Percentiles rank a stretch among this genome's conserved stretches.
These are phyloP conservation scores for Solanum ahanhuiri DNA, from an alignment of 257 asterid genomes.

Conservation along the genomic window DNA sequence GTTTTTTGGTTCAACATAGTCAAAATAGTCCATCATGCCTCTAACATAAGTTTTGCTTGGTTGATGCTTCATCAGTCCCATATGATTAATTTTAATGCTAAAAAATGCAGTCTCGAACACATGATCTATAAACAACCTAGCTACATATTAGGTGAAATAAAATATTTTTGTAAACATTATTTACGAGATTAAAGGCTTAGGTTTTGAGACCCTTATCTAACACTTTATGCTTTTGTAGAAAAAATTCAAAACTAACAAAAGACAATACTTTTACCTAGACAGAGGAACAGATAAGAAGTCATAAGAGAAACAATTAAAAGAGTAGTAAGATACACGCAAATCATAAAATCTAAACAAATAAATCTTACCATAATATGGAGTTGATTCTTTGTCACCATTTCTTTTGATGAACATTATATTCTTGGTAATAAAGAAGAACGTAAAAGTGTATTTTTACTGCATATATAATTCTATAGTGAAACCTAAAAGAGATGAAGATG, in stretches of 20 bases:
- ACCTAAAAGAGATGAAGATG: background rate
- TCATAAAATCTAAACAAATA: background rate
- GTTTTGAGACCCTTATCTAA: background rate
- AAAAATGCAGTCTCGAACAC: too few species aligned
- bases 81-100: too few species aligned
- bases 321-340: background rate
- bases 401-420: background rate
- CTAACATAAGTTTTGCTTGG: too few species aligned
- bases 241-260: background rate
- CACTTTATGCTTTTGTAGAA: background rate
- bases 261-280: background rate
- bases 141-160: too few species aligned
- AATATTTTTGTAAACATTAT: background rate
- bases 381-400: background rate
- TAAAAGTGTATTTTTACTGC: background rate
- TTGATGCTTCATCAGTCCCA: too few species aligned
- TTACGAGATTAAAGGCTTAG: background rate
- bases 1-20: background rate
- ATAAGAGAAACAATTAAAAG: background rate
- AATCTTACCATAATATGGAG: background rate
- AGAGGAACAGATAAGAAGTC: background rate
- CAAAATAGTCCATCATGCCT: background rate
- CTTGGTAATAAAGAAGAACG: background rate
- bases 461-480: background rate
- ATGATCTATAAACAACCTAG: too few species aligned